These are phyloP conservation scores for Arthroderma sp. DNA, from an alignment of 2,329 filamentous ascomycete species.

Conservation along the genomic window DNA sequence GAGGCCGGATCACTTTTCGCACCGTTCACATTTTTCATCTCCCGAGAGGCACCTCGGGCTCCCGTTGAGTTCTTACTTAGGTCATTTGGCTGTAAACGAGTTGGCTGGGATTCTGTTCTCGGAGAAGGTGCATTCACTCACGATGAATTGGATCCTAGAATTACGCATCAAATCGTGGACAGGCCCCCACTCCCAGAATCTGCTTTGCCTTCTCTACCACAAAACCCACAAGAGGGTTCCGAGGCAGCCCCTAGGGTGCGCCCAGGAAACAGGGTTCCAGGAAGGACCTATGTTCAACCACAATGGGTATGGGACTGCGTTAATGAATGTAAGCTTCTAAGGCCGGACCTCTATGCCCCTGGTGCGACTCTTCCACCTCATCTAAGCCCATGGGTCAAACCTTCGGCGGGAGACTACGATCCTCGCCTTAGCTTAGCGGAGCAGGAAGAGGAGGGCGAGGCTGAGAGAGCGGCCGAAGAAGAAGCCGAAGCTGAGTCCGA, in stretches of 20 bases:
- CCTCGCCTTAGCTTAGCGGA: constrained; percentile 74
- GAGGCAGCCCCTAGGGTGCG: constrained; percentile 35
- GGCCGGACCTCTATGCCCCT: constrained; percentile 76
- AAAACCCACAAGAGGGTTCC: constrained; percentile 35
- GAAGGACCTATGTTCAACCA: constrained; percentile 83
- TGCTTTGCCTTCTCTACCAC: constrained; percentile 31
- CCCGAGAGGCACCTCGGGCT: constrained; percentile 80
- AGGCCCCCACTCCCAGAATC: constrained; percentile 59
- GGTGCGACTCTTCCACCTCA: constrained; percentile 85
- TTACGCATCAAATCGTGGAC: constrained; percentile 95
- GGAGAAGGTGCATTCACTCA: constrained; percentile 88
- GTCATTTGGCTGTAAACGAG: constrained; percentile 86
- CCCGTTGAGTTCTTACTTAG: constrained; percentile 86
- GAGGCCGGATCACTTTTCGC: constrained; percentile 68
- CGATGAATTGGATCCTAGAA: constrained; percentile 71
- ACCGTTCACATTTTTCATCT: constrained; percentile 81
- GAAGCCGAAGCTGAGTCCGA: constrained; percentile 39
- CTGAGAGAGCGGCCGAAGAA: constrained; percentile 53
- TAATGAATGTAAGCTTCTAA: constrained; percentile 80
- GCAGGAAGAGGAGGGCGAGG: constrained; percentile 78
- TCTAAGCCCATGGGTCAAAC: constrained; percentile 89
- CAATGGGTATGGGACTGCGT: constrained; percentile 98
- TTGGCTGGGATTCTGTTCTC: constrained; percentile 85
- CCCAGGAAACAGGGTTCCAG: constrained; percentile 67
- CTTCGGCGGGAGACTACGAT: constrained; percentile 77